phyloP scores from a whole-genome alignment of 169 alveolate species.

The Plasmodium inui region DNA sequence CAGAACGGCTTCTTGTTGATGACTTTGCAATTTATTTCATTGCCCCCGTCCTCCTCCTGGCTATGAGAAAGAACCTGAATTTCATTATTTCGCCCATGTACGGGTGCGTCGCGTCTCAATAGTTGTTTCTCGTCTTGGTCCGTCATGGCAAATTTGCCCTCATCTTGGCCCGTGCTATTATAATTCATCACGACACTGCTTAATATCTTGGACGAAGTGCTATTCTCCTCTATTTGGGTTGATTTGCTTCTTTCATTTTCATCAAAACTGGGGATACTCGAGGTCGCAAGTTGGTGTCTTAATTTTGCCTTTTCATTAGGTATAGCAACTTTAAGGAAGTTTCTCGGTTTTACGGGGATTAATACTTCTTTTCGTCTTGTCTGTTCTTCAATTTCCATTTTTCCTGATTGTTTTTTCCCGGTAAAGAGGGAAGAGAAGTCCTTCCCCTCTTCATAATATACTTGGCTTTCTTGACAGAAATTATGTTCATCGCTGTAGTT shows the following conservation, averaged over 20 bases:
- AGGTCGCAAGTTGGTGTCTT: background rate
- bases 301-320: background rate
- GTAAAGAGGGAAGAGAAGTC: background rate
- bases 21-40: slow-evolving; percentile 58
- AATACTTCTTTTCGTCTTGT: background rate
- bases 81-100: background rate
- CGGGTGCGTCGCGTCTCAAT: background rate
- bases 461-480: background rate
- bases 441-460: slow-evolving; percentile 16
- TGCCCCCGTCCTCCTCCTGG: slow-evolving; percentile 17
- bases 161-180: background rate
- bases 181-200: background rate
- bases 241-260: background rate
- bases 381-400: background rate
- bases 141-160: background rate
- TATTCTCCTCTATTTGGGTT: background rate
- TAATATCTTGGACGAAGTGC: background rate
- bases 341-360: background rate
- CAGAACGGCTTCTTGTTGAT: slow-evolving; percentile 27
- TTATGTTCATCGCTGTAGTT: background rate
- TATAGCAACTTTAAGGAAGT: background rate
- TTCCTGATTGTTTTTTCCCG: background rate
- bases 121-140: slow-evolving; percentile 5
- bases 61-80: background rate
- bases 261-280: background rate